phyloP scores from a whole-genome alignment of 2,329 filamentous ascomycete species.

The Aspergillus neotritici region DNA sequence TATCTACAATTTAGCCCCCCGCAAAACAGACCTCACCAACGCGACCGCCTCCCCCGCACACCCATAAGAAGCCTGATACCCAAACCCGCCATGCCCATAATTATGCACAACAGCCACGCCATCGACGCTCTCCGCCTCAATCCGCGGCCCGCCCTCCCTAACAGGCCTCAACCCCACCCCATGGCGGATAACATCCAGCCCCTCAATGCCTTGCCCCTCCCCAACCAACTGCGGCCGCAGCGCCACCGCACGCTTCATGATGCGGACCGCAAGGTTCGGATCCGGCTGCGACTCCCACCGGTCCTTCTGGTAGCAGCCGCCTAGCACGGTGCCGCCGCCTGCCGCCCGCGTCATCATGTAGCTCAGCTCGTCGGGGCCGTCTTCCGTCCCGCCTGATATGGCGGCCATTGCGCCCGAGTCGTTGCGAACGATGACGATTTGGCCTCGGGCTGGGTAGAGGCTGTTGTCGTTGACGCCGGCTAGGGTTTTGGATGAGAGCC shows the following conservation, averaged over 20 bases:
- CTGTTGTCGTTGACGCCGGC: conserved; percentile 73
- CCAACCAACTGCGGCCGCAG: conserved; percentile 43
- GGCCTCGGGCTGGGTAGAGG: conserved; percentile 72
- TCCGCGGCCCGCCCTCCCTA: conserved; percentile 64
- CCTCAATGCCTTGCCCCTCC: conserved; percentile 59
- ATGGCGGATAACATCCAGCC: conserved; percentile 70
- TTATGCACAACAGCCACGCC: conserved; percentile 50
- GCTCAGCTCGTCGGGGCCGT: conserved; percentile 63
- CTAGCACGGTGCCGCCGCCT: conserved; percentile 75
- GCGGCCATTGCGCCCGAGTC: conserved; percentile 64
- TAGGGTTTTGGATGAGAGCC: conserved; percentile 66
- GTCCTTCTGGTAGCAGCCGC: conserved; percentile 75
- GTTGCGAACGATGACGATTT: conserved; percentile 79
- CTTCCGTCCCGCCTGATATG: conserved; percentile 62
- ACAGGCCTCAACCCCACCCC: conserved; percentile 75
- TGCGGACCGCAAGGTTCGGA: conserved; percentile 69
- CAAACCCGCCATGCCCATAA: conserved; percentile 47
- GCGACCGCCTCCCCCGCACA: conserved; percentile 62
- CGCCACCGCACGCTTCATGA: conserved; percentile 63
- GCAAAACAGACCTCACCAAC: conserved; percentile 54
- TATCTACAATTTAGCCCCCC: conserved; percentile 29
- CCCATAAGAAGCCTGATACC: conserved; percentile 64
- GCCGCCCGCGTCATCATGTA: conserved; percentile 78
- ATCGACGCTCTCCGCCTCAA: conserved; percentile 65
- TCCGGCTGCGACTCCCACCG: conserved; percentile 77